phyloP scores from a whole-genome alignment of 768 basidiomycete species.

The Boletus sensibilis region DNA sequence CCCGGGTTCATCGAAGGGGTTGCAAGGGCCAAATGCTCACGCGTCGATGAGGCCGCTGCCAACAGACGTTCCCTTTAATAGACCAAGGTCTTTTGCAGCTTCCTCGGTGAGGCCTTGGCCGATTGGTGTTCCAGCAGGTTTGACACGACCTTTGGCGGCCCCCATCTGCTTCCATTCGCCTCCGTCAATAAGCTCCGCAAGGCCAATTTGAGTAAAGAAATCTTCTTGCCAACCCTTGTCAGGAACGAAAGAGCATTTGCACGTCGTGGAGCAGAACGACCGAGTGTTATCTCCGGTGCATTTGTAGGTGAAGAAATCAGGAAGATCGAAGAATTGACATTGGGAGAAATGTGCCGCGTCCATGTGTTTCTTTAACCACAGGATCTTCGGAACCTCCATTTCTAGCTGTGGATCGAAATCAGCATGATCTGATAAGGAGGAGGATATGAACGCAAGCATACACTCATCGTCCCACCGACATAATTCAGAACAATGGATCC shows the following conservation, averaged over 20 bases:
- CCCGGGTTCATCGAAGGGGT: background rate
- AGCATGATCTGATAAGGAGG: constrained; percentile 1
- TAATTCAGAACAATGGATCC: constrained; percentile 87
- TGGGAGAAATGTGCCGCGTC: constrained; percentile 59
- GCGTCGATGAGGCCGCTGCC: constrained; percentile 96
- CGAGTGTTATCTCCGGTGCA: constrained; percentile 72
- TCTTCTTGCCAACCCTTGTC: constrained; percentile 83
- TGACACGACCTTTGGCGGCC: constrained; percentile 56
- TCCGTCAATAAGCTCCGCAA: constrained; percentile 64
- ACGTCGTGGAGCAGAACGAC: constrained; percentile 91
- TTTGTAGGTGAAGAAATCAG: constrained; percentile 94
- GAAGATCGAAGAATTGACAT: constrained; percentile 87
- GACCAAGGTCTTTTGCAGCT: constrained; percentile 83
- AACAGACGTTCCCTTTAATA: constrained; percentile 84
- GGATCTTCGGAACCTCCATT: constrained; percentile 97
- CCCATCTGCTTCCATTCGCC: constrained; percentile 73
- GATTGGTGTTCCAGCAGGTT: constrained; percentile 83
- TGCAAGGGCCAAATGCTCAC: constrained; percentile 40
- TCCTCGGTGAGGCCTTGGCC: constrained; percentile 74
- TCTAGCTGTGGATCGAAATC: constrained; percentile 60
- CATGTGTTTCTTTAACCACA: constrained; percentile 96
- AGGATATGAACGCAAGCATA: constrained; percentile 34
- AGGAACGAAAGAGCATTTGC: constrained; percentile 94
- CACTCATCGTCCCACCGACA: constrained; percentile 96
- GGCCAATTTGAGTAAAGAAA: constrained; percentile 85